phyloP scores from a whole-genome alignment of 169 alveolate species.

The Theileria equi region DNA sequence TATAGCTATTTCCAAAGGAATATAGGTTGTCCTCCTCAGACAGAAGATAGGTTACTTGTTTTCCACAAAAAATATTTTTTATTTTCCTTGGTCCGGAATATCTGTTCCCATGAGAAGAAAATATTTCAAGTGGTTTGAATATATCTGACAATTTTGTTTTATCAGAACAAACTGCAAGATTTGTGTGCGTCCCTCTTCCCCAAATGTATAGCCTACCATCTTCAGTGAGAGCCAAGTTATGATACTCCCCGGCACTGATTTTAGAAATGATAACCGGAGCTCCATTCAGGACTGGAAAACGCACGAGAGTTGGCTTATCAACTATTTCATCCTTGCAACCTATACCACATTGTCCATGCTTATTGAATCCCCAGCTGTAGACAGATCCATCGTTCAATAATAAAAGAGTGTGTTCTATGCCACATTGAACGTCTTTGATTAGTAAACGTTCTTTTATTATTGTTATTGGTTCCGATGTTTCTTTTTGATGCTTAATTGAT shows the following conservation, averaged over 20 bases:
- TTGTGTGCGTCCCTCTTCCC: conserved; percentile 50
- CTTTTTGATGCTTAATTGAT: background rate
- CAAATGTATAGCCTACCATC: conserved; percentile 40
- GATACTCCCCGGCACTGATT: conserved; percentile 35
- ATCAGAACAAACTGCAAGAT: no score
- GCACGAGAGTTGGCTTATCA: conserved; percentile 37
- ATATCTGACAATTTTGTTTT: conserved; percentile 1
- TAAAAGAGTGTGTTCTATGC: conserved; percentile 45
- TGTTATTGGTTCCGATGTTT: conserved; percentile 14
- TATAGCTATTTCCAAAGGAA: conserved; percentile 42
- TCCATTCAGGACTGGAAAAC: conserved; percentile 11
- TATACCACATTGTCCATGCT: conserved; percentile 60
- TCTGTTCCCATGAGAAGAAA: no score
- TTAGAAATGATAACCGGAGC: conserved; percentile 15
- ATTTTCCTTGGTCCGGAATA: background rate
- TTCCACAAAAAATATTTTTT: conserved; percentile 30
- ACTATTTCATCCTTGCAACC: background rate
- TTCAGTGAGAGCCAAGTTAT: conserved; percentile 27
- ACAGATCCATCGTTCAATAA: conserved; percentile 42
- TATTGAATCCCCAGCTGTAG: conserved; percentile 54
- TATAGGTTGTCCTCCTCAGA: conserved; percentile 14
- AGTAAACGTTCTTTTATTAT: conserved; percentile 16
- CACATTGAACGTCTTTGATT: conserved; percentile 34
- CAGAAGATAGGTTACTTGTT: conserved; percentile 45
- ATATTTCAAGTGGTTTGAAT: conserved; percentile 1